These are phyloP conservation scores for rapeseed (Brassica napus) DNA, from an alignment of 345 rosid species.

Conservation along the genomic window Da-Ae NC_063435.1:355501-356000, in stretches of 20 bases:
- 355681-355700: constrained; percentile 18
- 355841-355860: too few species aligned
- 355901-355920: too few species aligned
- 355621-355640: constrained; percentile 18
- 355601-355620: constrained; percentile 24
- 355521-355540: constrained; percentile 18
- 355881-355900: too few species aligned
- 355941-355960: too few species aligned
- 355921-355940: too few species aligned
- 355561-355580: neutral
- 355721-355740: constrained; percentile 29
- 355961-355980: too few species aligned
- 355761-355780: constrained; percentile 21
- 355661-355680: neutral
- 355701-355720: constrained; percentile 29
- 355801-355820: neutral
- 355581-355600: constrained; percentile 20
- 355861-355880: too few species aligned
- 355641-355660: constrained; percentile 14
- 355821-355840: neutral
- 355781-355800: constrained; percentile 17
- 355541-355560: constrained; percentile 13
- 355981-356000: too few species aligned
- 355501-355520: neutral
- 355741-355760: neutral